Percentiles rank a stretch among this genome's conserved stretches.
These are phyloP conservation scores for Verticillium longisporum DNA, from an alignment of 2,329 filamentous ascomycete genomes.

Conservation along the genomic window DNA sequence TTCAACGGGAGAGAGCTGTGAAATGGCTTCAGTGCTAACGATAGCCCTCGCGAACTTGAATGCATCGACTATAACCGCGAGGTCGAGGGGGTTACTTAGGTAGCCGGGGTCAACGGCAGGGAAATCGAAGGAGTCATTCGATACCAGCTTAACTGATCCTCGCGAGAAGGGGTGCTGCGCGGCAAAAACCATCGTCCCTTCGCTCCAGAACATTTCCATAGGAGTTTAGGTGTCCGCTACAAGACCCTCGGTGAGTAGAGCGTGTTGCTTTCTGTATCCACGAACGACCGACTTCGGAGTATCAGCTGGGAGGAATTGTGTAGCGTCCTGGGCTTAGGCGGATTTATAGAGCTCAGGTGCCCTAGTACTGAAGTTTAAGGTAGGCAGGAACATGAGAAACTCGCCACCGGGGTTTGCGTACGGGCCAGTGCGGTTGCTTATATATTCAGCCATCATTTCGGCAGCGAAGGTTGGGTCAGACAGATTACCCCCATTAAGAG, in stretches of 20 bases:
- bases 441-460: slow-evolving; percentile 22
- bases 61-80: slow-evolving; percentile 19
- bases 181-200: slow-evolving; percentile 21
- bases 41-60: slow-evolving; percentile 26
- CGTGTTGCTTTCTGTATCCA: slow-evolving; percentile 29
- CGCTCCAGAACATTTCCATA: slow-evolving; percentile 23
- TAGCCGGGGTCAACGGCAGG: slow-evolving; percentile 31
- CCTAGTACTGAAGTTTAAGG: slow-evolving; percentile 20
- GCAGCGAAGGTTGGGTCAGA: slow-evolving; percentile 24
- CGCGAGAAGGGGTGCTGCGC: slow-evolving; percentile 30
- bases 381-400: slow-evolving; percentile 9
- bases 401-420: slow-evolving; percentile 19
- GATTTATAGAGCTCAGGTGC: slow-evolving; percentile 17
- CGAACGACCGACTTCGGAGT: slow-evolving; percentile 25
- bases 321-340: slow-evolving; percentile 23
- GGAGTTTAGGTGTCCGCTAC: slow-evolving; percentile 16
- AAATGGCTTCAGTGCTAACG: slow-evolving; percentile 6
- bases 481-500: slow-evolving; percentile 13
- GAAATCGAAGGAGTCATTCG: slow-evolving; percentile 21
- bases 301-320: slow-evolving; percentile 22
- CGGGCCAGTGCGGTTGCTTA: slow-evolving; percentile 19
- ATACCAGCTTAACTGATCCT: slow-evolving; percentile 29
- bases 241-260: slow-evolving; percentile 21
- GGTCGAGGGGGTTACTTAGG: slow-evolving; percentile 28
- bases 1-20: slow-evolving; percentile 5